Conservation (phyloP, 257 asterid genomes). For the Plantago ovata region DNA sequence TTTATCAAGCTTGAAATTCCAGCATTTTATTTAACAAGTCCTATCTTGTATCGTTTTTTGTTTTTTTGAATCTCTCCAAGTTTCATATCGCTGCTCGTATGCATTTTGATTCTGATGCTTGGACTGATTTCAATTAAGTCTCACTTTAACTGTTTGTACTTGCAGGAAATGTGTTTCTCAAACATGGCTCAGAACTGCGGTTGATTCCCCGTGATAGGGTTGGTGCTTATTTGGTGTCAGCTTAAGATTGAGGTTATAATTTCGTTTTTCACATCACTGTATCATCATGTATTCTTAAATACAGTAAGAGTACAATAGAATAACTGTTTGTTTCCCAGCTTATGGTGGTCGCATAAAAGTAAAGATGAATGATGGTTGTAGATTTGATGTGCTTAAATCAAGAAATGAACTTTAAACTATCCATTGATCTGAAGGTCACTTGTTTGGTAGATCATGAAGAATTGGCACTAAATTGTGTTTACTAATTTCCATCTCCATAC, state of each 20-base stretch:
- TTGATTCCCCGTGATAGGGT: slow-evolving; percentile 92
- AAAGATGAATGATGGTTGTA: background rate
- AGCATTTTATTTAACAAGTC: no score
- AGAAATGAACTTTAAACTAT: slow-evolving; percentile 4
- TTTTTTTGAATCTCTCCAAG: background rate
- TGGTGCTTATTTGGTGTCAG: slow-evolving; percentile 36
- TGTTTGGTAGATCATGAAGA: no score
- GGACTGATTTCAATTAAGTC: slow-evolving; percentile 9
- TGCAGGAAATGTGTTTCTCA: slow-evolving; percentile 88
- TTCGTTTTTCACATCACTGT: slow-evolving; percentile 11
- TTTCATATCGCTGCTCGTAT: background rate
- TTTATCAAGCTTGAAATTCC: background rate
- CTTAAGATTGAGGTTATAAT: slow-evolving; percentile 16
- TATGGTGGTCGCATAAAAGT: slow-evolving; percentile 2
- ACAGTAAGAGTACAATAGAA: slow-evolving; percentile 9
- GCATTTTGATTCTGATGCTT: slow-evolving; percentile 10
- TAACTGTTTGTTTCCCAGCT: slow-evolving; percentile 3
- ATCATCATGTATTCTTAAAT: slow-evolving; percentile 16
- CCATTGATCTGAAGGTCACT: no score
- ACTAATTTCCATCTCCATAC: no score
- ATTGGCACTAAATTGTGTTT: no score
- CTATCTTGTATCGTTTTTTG: background rate
- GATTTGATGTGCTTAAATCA: slow-evolving; percentile 9
- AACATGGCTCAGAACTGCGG: slow-evolving; percentile 88
- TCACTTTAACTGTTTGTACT: slow-evolving; percentile 13